Evolutionary conservation across 768 basidiomycete species (phyloP), one percentile per base, ranked within the genome.

Genomic region (Rossbeevera mucosa): DNA sequence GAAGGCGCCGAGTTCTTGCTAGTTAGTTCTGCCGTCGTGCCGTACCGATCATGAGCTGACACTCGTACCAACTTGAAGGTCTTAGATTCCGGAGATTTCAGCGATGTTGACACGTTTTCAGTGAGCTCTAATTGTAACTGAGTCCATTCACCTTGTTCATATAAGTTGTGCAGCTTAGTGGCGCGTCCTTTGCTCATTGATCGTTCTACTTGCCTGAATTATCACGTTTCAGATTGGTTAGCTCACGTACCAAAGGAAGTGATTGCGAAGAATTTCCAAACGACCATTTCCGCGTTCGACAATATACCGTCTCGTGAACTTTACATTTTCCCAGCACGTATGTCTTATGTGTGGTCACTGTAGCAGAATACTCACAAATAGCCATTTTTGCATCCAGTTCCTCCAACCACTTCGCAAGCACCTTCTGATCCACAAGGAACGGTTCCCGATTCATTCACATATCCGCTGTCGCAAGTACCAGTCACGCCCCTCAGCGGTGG

Each of bases 191-290:
- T 16, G 30, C 14, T 6, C 18, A 28, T 12, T 9, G 5, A n/a
- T n/a, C 14, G 29, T 50, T 47, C 21, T 29, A 13, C n/a, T 36
- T 18, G 26, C 20, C 36, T 46, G 9, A 57, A n/a, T 26, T 20
- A 31, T 14, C 22, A 25, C 20, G 1, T 3, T 16, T 20, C 8
- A 57, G 82, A 85, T 56, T 86, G 83, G 82, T 70, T 85, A 24
- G 74, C 82, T 14, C 83, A 85, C 55, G 71, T 79, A 2, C 80
- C 80, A 4, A 69, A 73, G 56, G 71, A 73, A 29, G 77, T 81
- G 9, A 64, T 84, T 4, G 80, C 82, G 14, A 83, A 83, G 66
- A 85, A 83, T 59, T 85, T 85, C 57, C 73, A 76, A 28, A 63
- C 73, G 16, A 52, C 60, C 47, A 69, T 72, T 16, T 67, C 76